phyloP scores from a whole-genome alignment of 768 basidiomycete species.

The Lactarius pseudohatsudake region DNA sequence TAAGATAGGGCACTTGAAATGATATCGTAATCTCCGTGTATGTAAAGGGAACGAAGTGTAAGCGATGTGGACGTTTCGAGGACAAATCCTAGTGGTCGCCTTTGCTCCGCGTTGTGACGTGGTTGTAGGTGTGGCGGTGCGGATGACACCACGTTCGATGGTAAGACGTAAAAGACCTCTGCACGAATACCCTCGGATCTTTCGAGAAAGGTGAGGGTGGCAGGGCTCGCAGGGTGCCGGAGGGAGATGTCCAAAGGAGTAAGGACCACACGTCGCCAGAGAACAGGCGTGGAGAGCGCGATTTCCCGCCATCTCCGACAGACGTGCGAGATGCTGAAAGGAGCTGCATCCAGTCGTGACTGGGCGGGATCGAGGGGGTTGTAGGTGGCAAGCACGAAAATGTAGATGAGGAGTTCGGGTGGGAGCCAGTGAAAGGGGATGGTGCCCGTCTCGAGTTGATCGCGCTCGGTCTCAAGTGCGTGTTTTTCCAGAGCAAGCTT shows the following conservation, averaged over 20 bases:
- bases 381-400: slow-evolving; percentile 19
- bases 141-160: background rate
- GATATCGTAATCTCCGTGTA: slow-evolving; percentile 12
- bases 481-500: slow-evolving; percentile 5
- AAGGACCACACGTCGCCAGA: slow-evolving; percentile 26
- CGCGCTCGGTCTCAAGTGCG: slow-evolving; percentile 12
- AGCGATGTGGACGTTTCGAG: slow-evolving; percentile 13
- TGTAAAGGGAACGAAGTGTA: slow-evolving; percentile 2
- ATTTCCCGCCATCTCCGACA: slow-evolving; percentile 24
- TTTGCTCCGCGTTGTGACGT: background rate
- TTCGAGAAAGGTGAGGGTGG: slow-evolving; percentile 12
- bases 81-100: background rate
- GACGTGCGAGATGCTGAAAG: slow-evolving; percentile 27
- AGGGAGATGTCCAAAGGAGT: background rate
- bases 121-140: background rate
- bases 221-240: background rate
- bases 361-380: background rate
- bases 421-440: slow-evolving; percentile 25
- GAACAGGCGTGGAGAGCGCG: slow-evolving; percentile 21
- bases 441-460: slow-evolving; percentile 9
- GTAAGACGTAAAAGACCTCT: slow-evolving; percentile 16
- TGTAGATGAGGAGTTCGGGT: slow-evolving; percentile 26
- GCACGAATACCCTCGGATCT: slow-evolving; percentile 7
- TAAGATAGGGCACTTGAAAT: slow-evolving; percentile 14
- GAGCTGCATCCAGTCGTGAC: slow-evolving; percentile 6